Conservation (phyloP, 2,329 filamentous ascomycete species). For the Penicillium sp. region DNA sequence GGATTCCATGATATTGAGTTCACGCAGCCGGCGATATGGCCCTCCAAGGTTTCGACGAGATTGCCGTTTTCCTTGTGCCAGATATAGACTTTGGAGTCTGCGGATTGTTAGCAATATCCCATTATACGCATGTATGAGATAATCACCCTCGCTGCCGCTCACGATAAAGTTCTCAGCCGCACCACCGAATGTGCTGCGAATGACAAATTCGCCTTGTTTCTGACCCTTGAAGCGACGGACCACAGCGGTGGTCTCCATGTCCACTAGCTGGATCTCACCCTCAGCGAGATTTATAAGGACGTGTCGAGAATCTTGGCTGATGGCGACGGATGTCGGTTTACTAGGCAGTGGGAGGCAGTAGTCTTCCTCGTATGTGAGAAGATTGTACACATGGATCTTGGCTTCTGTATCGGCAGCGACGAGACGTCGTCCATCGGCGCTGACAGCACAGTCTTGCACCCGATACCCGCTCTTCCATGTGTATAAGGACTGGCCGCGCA, state of each 20-base stretch:
- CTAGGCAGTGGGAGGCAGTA: constrained; percentile 71
- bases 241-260: constrained; percentile 71
- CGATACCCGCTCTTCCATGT: constrained; percentile 72
- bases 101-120: constrained; percentile 21
- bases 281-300: constrained; percentile 81
- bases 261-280: constrained; percentile 75
- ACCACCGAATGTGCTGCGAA: constrained; percentile 82
- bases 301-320: constrained; percentile 78
- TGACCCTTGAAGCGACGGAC: constrained; percentile 76
- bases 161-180: constrained; percentile 90
- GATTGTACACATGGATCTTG: constrained; percentile 80
- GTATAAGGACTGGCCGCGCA: constrained; percentile 62
- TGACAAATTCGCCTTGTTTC: constrained; percentile 73
- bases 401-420: constrained; percentile 73
- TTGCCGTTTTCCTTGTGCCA: constrained; percentile 86
- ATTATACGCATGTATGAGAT: not conserved
- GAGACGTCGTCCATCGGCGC: constrained; percentile 75
- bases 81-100: constrained; percentile 74
- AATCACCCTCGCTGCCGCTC: constrained; percentile 83
- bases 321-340: constrained; percentile 74
- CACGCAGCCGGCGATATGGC: constrained; percentile 73
- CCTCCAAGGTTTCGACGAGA: constrained; percentile 73
- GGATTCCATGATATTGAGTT: constrained; percentile 93
- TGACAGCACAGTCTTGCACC: constrained; percentile 83
- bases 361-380: constrained; percentile 70